Base-by-base conservation (phyloP, 176 grass and related monocot species). In the Hyparrhenia diplandra region DNA sequence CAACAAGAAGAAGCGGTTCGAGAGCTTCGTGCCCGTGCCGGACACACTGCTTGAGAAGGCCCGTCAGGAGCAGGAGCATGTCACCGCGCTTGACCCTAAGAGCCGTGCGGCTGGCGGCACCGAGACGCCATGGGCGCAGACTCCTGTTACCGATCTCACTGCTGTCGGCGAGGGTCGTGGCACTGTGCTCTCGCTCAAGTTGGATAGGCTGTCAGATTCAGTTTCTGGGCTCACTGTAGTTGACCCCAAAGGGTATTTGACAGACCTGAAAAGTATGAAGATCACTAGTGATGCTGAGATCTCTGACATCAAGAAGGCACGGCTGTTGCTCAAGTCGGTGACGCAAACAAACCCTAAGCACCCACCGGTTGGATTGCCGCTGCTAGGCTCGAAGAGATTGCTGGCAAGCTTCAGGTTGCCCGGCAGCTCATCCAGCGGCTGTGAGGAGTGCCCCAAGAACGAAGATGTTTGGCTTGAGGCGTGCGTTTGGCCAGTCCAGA, bases 211-310 rank as follows among this genome's bases (percentile, higher is more conserved):
- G 52, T 97, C 94, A 9, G 94, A 97, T 80, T 97, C 91, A 9
- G 91, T 97, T 25, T 94, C 94, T 3, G 94, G 91, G 17, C 91
- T 92, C 10, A 97, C 94, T 18, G 94, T 97, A 18, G 94, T 97
- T 51, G 91, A 97, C 85, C 94, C 94, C 35, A 97, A 97, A 75
- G 94, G 94, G 2, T 97, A 97, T 80, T 61, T 97, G 69, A 92
- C 89, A 4, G 91, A 94, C 52, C 81, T 97, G 13, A 97, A 94
- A 67, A 94, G 94, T 74, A 97, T 97, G 91, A 97, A 97, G 58
- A 97, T 97, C 51, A 97, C 94, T 1, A 97, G 94, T 36, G 94
- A 97, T 67, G 94, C 94, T 24, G 94, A 97, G 84, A 97, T 97
- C 18, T 97, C 91, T 36, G 94, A 97, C 74, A 94, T 97, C 55